Conservation (phyloP, 2,329 filamentous ascomycete species). For the Phialemoniopsis sp. region DNA sequence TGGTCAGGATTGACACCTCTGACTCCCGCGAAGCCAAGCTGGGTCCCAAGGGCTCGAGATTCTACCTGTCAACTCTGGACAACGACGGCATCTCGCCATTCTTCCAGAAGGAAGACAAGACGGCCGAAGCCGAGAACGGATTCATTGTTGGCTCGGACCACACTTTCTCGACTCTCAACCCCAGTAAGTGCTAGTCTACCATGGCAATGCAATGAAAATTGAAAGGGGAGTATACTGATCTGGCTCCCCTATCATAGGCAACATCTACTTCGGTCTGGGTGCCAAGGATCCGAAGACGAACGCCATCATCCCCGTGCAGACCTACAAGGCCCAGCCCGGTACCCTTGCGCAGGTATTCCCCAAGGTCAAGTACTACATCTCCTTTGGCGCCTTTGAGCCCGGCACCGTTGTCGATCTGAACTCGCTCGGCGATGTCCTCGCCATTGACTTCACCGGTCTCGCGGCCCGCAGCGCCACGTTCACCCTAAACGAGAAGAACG, state of each 20-base stretch:
- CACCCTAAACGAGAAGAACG: too few species aligned
- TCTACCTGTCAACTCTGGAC: conserved; percentile 1
- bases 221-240: not conserved
- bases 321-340: conserved; percentile 2
- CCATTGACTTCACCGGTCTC: conserved; percentile 3
- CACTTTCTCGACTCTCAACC: not conserved
- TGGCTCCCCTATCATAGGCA: not conserved
- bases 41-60: not conserved
- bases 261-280: conserved; percentile 2
- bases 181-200: too few species aligned
- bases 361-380: conserved; percentile 2
- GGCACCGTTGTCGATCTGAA: conserved; percentile 1
- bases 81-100: not conserved
- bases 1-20: not conserved
- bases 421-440: not conserved
- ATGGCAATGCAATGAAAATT: not conserved
- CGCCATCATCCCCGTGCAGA: conserved; percentile 1
- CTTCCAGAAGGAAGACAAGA: not conserved
- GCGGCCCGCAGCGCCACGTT: too few species aligned
- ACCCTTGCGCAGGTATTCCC: conserved; percentile 1
- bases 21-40: not conserved
- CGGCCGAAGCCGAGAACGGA: not conserved
- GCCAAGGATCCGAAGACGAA: conserved; percentile 1
- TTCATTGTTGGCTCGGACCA: not conserved
- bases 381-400: conserved; percentile 2